Percentiles rank a stretch among this genome's conserved stretches.
These are phyloP conservation scores for Fistulinella cinereoalba DNA, from an alignment of 1,284 basidiomycete species.

Conservation along the genomic window DNA sequence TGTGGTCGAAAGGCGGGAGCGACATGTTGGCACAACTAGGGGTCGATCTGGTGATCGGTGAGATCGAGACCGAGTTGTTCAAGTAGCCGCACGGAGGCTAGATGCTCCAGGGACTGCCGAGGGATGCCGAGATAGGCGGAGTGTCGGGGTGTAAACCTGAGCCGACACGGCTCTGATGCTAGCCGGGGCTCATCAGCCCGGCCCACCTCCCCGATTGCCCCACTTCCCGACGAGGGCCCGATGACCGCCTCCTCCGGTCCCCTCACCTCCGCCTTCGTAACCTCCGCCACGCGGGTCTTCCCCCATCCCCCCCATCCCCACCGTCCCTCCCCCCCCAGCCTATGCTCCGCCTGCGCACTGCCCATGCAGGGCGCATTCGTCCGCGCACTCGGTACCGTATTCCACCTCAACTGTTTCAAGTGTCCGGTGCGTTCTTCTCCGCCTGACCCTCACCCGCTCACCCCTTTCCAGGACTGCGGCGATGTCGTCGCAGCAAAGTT, in stretches of 20 bases:
- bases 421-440: constrained; percentile 74
- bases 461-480: constrained; percentile 80
- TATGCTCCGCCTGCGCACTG: constrained; percentile 71
- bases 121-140: no score
- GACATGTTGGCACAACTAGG: no score
- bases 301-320: constrained; percentile 8
- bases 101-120: no score
- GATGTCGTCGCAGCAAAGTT: constrained; percentile 98
- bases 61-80: no score
- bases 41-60: neutral
- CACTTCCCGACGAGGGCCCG: constrained; percentile 55
- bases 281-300: constrained; percentile 44
- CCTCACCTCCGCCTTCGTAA: constrained; percentile 43
- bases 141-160: no score
- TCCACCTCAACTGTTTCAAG: constrained; percentile 95
- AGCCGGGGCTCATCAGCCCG: constrained; percentile 32
- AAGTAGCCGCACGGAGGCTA: neutral
- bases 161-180: no score
- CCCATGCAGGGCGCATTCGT: constrained; percentile 94
- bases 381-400: constrained; percentile 90
- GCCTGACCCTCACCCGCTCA: neutral
- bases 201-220: constrained; percentile 49
- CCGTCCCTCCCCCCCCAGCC: constrained; percentile 36
- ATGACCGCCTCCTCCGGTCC: constrained; percentile 52
- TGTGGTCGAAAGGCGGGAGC: constrained; percentile 21